Evolutionary conservation across 73 alveolate genomes (phyloP).

Genomic region (Paramecium caudatum): DNA sequence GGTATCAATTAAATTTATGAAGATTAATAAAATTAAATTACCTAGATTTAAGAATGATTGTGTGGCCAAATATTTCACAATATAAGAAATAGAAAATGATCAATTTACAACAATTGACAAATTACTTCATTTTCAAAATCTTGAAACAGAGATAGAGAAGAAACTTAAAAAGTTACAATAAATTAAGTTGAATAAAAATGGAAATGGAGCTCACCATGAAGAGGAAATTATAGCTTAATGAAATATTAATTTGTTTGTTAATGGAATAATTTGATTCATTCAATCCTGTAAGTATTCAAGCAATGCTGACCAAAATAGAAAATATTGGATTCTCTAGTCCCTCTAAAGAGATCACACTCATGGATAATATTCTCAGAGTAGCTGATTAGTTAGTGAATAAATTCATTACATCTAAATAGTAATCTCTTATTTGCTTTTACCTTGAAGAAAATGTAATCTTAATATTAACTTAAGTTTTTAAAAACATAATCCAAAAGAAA

Average conservation of each 20-base stretch:
- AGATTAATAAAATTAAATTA: conserved; percentile 52
- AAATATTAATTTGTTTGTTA: conserved; percentile 62
- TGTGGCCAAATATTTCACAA: conserved; percentile 63
- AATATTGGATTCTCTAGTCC: conserved; percentile 35
- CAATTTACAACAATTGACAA: conserved; percentile 60
- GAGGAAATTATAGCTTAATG: no score
- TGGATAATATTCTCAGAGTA: background rate
- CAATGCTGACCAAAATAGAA: background rate
- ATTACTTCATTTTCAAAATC: conserved; percentile 32
- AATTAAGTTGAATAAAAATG: background rate
- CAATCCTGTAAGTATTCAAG: conserved; percentile 35
- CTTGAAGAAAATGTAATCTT: background rate
- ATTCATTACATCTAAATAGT: conserved; percentile 33
- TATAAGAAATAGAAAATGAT: conserved; percentile 57
- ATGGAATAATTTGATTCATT: conserved; percentile 66
- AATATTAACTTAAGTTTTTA: conserved; percentile 1
- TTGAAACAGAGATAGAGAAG: conserved; percentile 23
- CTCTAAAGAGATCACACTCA: background rate
- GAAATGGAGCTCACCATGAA: background rate
- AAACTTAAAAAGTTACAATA: conserved; percentile 4
- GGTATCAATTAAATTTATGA: background rate
- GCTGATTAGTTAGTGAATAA: background rate
- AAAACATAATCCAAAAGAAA: background rate
- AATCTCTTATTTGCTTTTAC: conserved; percentile 43
- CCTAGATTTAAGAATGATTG: conserved; percentile 66